Base-by-base conservation (phyloP, 495 filamentous ascomycete species). In the Terfezia claveryi region DNA sequence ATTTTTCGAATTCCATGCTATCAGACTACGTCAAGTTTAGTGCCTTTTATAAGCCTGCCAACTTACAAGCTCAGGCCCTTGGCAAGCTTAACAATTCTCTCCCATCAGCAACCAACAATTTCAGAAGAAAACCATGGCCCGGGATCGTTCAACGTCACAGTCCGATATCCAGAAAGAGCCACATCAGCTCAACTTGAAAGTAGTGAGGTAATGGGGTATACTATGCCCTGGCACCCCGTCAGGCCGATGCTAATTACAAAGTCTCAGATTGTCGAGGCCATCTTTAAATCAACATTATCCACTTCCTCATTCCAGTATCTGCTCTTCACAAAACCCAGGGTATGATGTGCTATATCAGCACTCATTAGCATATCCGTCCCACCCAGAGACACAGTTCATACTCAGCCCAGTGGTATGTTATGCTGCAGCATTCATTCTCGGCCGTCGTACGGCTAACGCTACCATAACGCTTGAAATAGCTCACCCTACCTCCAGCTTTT, bases 401-500 rank as follows among this genome's bases (percentile, higher is more conserved):
- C 68, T 83, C 57, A 74, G 72, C 23, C 77, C 82, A 38, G 70
- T 80, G 50, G 77, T 80, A 68, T 32, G 27, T 32, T 32, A 32
- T 32, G 27, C 7, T 32, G 27, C 27, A 1, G 27, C 27, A 5
- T 32, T 4, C 27, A 32, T 1, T 32, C 7, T 32, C 27, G 27
- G 27, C 27, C 7, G 4, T 32, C 27, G 2, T 32, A 32, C 4
- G 27, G 27, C 27, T 32, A 32, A 32, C 27, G 27, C 2, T 32
- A 5, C 27, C 4, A 4, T 32, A 32, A 32, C 7, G 27, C 27
- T 7, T 27, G 27, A 2, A 32, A 32, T 32, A 32, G 27, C 27
- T 32, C 27, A 94, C 84, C n/a, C 79, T 96, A 4, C 91, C 91
- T 7, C 83, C 87, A 1, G 78, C 86, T 5, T 96, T 98, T 66